Base-by-base conservation (phyloP, 2,329 filamentous ascomycete species). In the Penicillium sp. region DNA sequence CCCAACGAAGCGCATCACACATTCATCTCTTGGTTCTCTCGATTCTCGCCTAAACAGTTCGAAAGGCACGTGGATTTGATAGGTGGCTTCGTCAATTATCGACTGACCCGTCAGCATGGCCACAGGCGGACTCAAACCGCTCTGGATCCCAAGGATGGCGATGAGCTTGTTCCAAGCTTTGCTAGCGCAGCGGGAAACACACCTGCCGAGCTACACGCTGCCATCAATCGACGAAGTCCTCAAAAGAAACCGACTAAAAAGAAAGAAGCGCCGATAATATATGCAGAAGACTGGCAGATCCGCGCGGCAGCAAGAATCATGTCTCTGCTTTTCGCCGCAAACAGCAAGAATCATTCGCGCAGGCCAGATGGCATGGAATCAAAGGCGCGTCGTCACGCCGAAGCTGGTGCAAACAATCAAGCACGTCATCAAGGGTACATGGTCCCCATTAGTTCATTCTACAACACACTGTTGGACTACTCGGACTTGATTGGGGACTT, bases 261-360 rank as follows among this genome's bases (percentile, higher is more conserved):
- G 24, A 74, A 75, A 33, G 74, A 77, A 23, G 69, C 71, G 39
- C 72, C 79, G 7, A 79, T 85, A 2, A 74, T 84, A 0, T 95
- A 94, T 67, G 80, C 81, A 17, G 89, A 93, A 52, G 92, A 96
- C 66, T 97, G 92, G 92, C 91, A 96, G 70, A 84, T 96, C 50
- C 88, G 85, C 68, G 89, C 89, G 9, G 88, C 88, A 7, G 87
- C 90, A 3, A 86, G 87, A 60, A 84, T 95, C 2, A 87, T 96
- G 79, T 85, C 89, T 8, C 71, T 96, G 18, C 70, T 96, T 1
- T 95, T 96, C 65, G 82, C 87, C 2, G 91, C 91, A 21, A 97
- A 96, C 71, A 89, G 87, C 53, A 79, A 72, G 32, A 68, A 70
- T 44, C 52, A 71, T 23, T 56, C 68, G 30, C 74, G 74, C 51